Conservation (phyloP, 2,329 filamentous ascomycete genomes). For the Blastomyces silverae region DNA sequence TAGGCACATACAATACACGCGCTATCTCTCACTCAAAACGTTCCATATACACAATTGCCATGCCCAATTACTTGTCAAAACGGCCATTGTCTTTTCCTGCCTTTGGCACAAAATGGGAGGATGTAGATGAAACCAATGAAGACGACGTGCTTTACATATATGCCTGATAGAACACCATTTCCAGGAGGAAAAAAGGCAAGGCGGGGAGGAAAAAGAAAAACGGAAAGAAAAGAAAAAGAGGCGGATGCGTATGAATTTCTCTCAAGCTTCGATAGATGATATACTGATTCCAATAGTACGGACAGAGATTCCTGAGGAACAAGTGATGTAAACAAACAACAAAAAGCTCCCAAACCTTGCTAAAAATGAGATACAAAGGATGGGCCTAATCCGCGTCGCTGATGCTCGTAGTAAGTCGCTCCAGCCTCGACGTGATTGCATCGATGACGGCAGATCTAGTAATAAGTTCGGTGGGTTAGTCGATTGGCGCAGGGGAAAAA, state of each 20-base stretch:
- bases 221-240: not conserved
- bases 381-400: slow-evolving; percentile 13
- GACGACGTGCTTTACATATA: not conserved
- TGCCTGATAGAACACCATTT: not conserved
- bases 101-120: not conserved
- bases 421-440: slow-evolving; percentile 38
- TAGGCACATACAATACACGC: not conserved
- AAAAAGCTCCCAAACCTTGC: not conserved
- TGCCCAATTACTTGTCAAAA: not conserved
- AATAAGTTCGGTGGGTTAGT: slow-evolving; percentile 16
- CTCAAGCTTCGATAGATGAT: not conserved
- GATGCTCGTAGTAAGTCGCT: slow-evolving; percentile 35
- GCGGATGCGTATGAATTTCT: too few species aligned
- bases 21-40: not conserved
- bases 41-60: not conserved
- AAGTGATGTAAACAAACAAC: not conserved
- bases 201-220: not conserved
- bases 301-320: not conserved
- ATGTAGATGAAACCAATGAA: not conserved
- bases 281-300: not conserved
- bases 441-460: slow-evolving; percentile 40
- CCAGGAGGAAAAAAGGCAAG: not conserved
- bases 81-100: not conserved
- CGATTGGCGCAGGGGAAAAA: not conserved
- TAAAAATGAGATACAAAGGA: not conserved